Percentiles rank a stretch among this genome's conserved stretches.
Evolutionary conservation across 164 flowering plant species (phyloP).

Genomic region (Warburgia ugandensis): DNA sequence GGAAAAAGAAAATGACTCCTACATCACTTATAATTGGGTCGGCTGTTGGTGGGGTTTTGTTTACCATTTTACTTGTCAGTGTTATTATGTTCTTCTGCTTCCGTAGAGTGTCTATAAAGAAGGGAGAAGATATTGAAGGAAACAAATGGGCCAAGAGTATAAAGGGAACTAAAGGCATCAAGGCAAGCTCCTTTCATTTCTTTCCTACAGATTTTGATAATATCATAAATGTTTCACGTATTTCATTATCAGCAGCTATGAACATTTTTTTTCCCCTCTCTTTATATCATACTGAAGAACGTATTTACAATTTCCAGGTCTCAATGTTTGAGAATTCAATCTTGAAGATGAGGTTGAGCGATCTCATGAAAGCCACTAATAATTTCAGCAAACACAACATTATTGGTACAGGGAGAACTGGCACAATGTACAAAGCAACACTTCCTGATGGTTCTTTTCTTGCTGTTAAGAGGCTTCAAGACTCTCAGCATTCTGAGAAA

Average conservation of each 20-base stretch:
- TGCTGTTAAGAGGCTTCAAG: constrained; percentile 19
- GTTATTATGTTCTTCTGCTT: constrained; percentile 26
- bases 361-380: constrained; percentile 20
- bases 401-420: constrained; percentile 17
- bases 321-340: constrained; percentile 19
- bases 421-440: constrained; percentile 19
- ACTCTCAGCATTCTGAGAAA: constrained; percentile 16
- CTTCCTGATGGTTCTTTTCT: constrained; percentile 18
- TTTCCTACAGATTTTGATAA: not conserved
- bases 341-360: constrained; percentile 15
- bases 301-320: constrained; percentile 32
- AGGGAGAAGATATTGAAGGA: constrained; percentile 69
- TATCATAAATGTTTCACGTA: not conserved
- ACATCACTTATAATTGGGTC: constrained; percentile 40
- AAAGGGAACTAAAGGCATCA: constrained; percentile 52
- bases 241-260: not conserved
- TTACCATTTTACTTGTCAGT: constrained; percentile 29
- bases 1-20: constrained; percentile 11
- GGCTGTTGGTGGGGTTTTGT: constrained; percentile 41
- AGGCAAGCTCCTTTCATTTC: constrained; percentile 29
- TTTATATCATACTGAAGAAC: not conserved
- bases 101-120: constrained; percentile 31
- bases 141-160: constrained; percentile 80
- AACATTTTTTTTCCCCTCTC: no score
- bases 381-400: constrained; percentile 17